These are phyloP conservation scores for Candida sp. DNA, from an alignment of 1,139 yeast genomes.

Conservation along the genomic window DNA sequence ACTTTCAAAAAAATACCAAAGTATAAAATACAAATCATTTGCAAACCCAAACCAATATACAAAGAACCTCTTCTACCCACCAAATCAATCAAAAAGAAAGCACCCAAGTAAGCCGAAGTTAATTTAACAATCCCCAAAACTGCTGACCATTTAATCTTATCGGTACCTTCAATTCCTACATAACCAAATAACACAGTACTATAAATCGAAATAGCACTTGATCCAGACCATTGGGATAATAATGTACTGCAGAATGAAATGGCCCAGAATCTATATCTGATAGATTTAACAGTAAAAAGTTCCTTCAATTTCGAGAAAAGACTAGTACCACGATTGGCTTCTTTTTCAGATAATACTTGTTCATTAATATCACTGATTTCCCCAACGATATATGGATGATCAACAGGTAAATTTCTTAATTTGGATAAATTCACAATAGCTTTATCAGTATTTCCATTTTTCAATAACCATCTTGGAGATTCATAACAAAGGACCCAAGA, in stretches of 20 bases:
- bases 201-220: slow-evolving; percentile 53
- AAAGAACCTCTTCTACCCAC: slow-evolving; percentile 35
- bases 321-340: slow-evolving; percentile 25
- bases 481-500: slow-evolving; percentile 35
- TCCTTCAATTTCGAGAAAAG: slow-evolving; percentile 24
- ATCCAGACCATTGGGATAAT: slow-evolving; percentile 57
- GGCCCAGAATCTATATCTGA: slow-evolving; percentile 37
- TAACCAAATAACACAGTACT: slow-evolving; percentile 49
- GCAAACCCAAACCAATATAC: slow-evolving; percentile 31
- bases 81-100: slow-evolving; percentile 40
- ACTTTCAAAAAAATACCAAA: slow-evolving; percentile 41
- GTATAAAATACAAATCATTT: slow-evolving; percentile 21
- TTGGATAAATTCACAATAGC: slow-evolving; percentile 33
- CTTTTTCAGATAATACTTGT: slow-evolving; percentile 30
- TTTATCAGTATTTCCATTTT: slow-evolving; percentile 23
- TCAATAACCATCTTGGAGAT: slow-evolving; percentile 40
- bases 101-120: slow-evolving; percentile 32
- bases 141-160: slow-evolving; percentile 37
- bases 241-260: slow-evolving; percentile 40
- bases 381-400: slow-evolving; percentile 44
- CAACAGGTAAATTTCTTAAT: slow-evolving; percentile 42
- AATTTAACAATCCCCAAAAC: slow-evolving; percentile 42
- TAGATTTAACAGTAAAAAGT: slow-evolving; percentile 26
- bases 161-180: slow-evolving; percentile 35
- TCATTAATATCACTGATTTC: slow-evolving; percentile 45